These are phyloP conservation scores for Bryoglossum gracile DNA, from an alignment of 495 filamentous ascomycete species.

Conservation along the genomic window DNA sequence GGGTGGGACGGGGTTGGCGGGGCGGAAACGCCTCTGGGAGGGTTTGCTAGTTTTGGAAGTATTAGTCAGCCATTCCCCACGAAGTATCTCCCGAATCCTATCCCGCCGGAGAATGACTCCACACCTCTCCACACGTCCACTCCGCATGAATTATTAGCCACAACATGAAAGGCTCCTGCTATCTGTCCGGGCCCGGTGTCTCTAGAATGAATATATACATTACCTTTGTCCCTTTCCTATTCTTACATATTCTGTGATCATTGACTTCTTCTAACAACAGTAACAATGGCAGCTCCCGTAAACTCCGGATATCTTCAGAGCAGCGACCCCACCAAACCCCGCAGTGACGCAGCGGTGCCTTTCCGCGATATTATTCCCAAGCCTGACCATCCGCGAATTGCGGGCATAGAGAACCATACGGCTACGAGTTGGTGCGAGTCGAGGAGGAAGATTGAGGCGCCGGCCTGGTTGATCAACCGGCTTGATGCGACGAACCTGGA, in stretches of 20 bases:
- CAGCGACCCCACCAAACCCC: slow-evolving; percentile 20
- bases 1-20: background rate
- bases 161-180: too few species aligned
- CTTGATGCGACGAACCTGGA: slow-evolving; percentile 22
- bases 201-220: background rate
- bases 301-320: slow-evolving; percentile 20
- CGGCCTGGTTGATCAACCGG: slow-evolving; percentile 25
- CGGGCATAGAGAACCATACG: slow-evolving; percentile 18
- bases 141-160: slow-evolving; percentile 2
- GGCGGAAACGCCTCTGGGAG: too few species aligned
- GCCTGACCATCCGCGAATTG: slow-evolving; percentile 20
- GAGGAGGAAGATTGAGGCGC: slow-evolving; percentile 22
- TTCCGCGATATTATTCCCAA: slow-evolving; percentile 24
- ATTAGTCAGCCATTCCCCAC: too few species aligned
- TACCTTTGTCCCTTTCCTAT: background rate
- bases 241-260: background rate
- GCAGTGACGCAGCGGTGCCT: slow-evolving; percentile 22
- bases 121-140: slow-evolving; percentile 13
- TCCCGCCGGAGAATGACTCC: background rate
- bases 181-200: too few species aligned
- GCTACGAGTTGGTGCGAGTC: slow-evolving; percentile 23
- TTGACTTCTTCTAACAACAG: slow-evolving; percentile 5
- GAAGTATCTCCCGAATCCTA: slow-evolving; percentile 7
- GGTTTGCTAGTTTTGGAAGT: too few species aligned
- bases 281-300: slow-evolving; percentile 17